Conservation (phyloP, 1,139 yeast species). For the Candida sp. region DNA sequence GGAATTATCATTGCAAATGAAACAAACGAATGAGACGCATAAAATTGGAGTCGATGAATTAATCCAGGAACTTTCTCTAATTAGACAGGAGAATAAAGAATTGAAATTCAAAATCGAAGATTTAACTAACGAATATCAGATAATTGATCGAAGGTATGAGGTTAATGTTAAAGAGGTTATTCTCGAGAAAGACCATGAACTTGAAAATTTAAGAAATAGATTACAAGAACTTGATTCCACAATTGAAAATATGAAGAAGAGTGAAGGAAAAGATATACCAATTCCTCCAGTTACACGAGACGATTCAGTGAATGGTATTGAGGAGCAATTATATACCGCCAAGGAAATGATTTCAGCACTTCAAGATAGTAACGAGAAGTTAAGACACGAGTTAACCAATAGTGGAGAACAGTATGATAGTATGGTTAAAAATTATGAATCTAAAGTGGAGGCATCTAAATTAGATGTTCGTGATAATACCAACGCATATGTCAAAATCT, state of each 20-base stretch:
- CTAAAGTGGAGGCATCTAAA: slow-evolving; percentile 21
- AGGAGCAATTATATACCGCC: slow-evolving; percentile 16
- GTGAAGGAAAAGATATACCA: not conserved
- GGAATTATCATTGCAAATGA: slow-evolving; percentile 14
- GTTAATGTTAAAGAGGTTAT: slow-evolving; percentile 12
- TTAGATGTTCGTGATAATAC: slow-evolving; percentile 23
- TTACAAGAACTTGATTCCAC: slow-evolving; percentile 11
- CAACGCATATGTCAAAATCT: slow-evolving; percentile 16
- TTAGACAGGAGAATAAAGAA: slow-evolving; percentile 13
- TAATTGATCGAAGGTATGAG: slow-evolving; percentile 17
- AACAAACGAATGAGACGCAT: slow-evolving; percentile 5
- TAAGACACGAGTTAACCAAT: slow-evolving; percentile 14
- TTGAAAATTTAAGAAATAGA: slow-evolving; percentile 15
- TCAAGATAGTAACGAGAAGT: slow-evolving; percentile 15
- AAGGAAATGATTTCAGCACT: slow-evolving; percentile 17
- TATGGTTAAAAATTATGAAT: slow-evolving; percentile 17
- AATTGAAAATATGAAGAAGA: slow-evolving; percentile 4
- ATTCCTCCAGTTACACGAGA: not conserved
- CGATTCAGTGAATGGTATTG: slow-evolving; percentile 7
- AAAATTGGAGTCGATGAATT: slow-evolving; percentile 7
- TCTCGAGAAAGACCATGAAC: slow-evolving; percentile 22
- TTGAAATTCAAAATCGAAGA: slow-evolving; percentile 5
- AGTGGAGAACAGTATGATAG: slow-evolving; percentile 14
- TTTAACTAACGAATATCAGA: slow-evolving; percentile 16
- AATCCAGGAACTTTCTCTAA: slow-evolving; percentile 11